Base-by-base conservation (phyloP, 768 basidiomycete species). In the Strobilomyces dryophilus region DNA sequence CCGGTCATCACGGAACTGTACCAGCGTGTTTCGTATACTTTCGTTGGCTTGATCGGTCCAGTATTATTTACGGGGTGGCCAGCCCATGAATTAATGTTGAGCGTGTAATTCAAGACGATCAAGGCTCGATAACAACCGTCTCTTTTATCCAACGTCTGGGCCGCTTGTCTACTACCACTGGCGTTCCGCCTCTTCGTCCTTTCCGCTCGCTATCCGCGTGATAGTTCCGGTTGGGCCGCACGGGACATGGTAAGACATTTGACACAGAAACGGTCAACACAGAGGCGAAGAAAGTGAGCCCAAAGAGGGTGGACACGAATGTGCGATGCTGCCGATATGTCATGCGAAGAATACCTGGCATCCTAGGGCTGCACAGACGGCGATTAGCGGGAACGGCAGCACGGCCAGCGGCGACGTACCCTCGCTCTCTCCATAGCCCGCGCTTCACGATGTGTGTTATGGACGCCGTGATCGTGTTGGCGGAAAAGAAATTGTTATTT, bases 91-190 rank as follows among this genome's bases (percentile, higher is more conserved):
- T 51, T 42, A 34, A 57, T 43, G 49, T 11, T 32, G 39, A 21
- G 41, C 35, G 37, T 39, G 50, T 39, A 42, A 26, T 47, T 42
- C 41, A 10, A 41, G 51, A 52, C 41, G 15, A 21, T 59, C 44
- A 64, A 51, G 39, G 55, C 39, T 61, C 61, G 17, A 59, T 32
- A 34, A 61, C 49, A 43, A 36, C 41, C 57, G 71, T 86, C 70
- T 92, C 90, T 70, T 90, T 85, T 65, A 92, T 91, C 90, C 90
- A 92, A 58, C 87, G 77, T 61, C 81, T 77, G 12, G 86, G 84
- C 47, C 79, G 73, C 71, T 82, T 89, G 59, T 84, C 79, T 20
- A 76, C 77, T 26, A 84, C 77, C 32, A 75, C 74, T 32, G 63
- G 54, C 21, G 56, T 50, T 44, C 48, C 57, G 54, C 49, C 47